Conservation (phyloP, 2,329 filamentous ascomycete genomes). For the Sclerotiophoma versabilis region DNA sequence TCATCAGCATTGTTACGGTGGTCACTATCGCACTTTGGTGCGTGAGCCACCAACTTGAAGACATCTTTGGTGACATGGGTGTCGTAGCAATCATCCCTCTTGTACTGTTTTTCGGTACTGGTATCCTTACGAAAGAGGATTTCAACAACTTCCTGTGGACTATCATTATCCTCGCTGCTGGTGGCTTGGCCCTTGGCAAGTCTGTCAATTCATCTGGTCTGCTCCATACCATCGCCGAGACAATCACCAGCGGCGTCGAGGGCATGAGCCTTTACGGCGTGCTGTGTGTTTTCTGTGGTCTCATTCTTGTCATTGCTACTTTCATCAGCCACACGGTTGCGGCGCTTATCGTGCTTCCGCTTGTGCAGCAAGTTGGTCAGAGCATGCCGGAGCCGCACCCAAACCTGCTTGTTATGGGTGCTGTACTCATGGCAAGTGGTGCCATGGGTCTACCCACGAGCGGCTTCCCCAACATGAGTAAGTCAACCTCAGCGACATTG, state of each 20-base stretch:
- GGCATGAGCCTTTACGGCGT: conserved; percentile 85
- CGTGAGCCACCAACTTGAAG: conserved; percentile 84
- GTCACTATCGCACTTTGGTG: conserved; percentile 92
- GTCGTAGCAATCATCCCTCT: conserved; percentile 97
- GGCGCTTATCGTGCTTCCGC: conserved; percentile 89
- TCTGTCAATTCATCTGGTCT: conserved; percentile 93
- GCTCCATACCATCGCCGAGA: conserved; percentile 81
- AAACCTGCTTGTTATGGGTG: conserved; percentile 93
- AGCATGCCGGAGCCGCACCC: conserved; percentile 88
- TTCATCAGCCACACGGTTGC: conserved; percentile 99
- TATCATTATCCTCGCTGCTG: conserved; percentile 96
- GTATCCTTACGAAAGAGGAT: conserved; percentile 96
- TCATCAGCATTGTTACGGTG: conserved; percentile 84
- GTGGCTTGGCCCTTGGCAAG: conserved; percentile 89
- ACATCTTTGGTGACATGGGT: conserved; percentile 95
- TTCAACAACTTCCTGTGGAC: conserved; percentile 99
- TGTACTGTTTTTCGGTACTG: conserved; percentile 94
- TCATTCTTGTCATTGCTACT: conserved; percentile 92
- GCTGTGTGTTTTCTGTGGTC: conserved; percentile 79
- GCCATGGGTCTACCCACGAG: conserved; percentile 96
- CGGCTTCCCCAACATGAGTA: conserved; percentile 99
- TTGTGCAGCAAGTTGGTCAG: conserved; percentile 85
- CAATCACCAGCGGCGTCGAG: conserved; percentile 77
- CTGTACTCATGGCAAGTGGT: conserved; percentile 95
- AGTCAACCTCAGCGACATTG: conserved; percentile 54